phyloP scores from a whole-genome alignment of 805 yeast species.

The Diddensiella transvaalensis region DNA sequence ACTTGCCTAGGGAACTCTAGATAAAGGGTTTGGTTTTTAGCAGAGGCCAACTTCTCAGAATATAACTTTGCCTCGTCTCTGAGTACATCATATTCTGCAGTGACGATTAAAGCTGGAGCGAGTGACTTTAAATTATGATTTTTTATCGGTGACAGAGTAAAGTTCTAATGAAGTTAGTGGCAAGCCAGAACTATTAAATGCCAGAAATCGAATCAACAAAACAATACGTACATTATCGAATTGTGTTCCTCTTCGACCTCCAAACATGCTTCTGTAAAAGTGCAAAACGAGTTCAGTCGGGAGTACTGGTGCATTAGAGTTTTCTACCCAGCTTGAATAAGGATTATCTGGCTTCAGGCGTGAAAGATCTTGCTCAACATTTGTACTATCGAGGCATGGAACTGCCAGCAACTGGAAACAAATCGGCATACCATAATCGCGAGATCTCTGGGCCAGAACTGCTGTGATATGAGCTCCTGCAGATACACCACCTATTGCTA shows the following conservation, averaged over 20 bases:
- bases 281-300: background rate
- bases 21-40: background rate
- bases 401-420: constrained; percentile 9
- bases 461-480: constrained; percentile 3
- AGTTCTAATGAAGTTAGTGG: background rate
- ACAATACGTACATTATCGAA: constrained; percentile 2
- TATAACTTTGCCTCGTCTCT: constrained; percentile 10
- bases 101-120: constrained; percentile 9
- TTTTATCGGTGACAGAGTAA: constrained; percentile 7
- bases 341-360: constrained; percentile 4
- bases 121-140: constrained; percentile 3
- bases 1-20: constrained; percentile 4
- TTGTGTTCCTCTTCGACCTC: background rate
- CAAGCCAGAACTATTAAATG: no score
- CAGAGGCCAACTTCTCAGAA: constrained; percentile 5
- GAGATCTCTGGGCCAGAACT: constrained; percentile 4
- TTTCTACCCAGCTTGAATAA: constrained; percentile 5
- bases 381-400: constrained; percentile 5
- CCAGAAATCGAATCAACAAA: no score
- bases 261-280: constrained; percentile 4
- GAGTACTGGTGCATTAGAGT: background rate
- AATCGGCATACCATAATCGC: constrained; percentile 6
- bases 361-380: constrained; percentile 2
- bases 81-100: constrained; percentile 10
- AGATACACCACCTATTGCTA: constrained; percentile 2